These are phyloP conservation scores for Neoarthrinium moseri DNA, from an alignment of 2,329 filamentous ascomycete genomes.

Conservation along the genomic window DNA sequence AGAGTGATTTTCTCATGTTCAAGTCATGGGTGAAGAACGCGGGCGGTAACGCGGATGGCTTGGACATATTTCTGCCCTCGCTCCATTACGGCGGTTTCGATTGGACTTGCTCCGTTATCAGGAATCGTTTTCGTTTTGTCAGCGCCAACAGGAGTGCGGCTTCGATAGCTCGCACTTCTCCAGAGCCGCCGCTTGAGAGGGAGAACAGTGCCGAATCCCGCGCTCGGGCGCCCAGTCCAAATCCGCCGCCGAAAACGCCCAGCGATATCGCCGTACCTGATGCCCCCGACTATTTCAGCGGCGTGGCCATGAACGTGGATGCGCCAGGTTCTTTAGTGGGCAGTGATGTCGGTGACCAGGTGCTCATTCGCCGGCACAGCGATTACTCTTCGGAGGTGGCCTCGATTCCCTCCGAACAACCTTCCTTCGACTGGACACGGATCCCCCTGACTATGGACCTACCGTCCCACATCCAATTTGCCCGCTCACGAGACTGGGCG, in stretches of 20 bases:
- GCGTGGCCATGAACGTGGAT: slow-evolving; percentile 18
- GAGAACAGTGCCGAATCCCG: slow-evolving; percentile 34
- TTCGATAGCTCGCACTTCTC: slow-evolving; percentile 38
- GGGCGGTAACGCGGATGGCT: slow-evolving; percentile 48
- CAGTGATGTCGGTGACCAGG: slow-evolving; percentile 20
- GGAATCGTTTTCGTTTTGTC: slow-evolving; percentile 67
- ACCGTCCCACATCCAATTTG: slow-evolving; percentile 71
- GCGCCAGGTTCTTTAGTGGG: slow-evolving; percentile 14
- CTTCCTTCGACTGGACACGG: slow-evolving; percentile 80
- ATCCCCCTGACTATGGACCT: slow-evolving; percentile 63
- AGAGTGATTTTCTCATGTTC: slow-evolving; percentile 59
- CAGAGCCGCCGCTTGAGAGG: slow-evolving; percentile 33
- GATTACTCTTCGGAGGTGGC: slow-evolving; percentile 20
- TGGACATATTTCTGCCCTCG: slow-evolving; percentile 52
- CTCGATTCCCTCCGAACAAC: slow-evolving; percentile 28
- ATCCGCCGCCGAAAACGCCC: slow-evolving; percentile 29
- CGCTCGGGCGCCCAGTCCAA: slow-evolving; percentile 34
- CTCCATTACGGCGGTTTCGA: slow-evolving; percentile 62
- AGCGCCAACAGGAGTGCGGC: slow-evolving; percentile 49
- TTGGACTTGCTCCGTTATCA: slow-evolving; percentile 71
- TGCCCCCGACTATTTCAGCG: slow-evolving; percentile 27
- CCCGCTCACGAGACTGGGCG: slow-evolving; percentile 71
- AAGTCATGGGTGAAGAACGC: slow-evolving; percentile 66
- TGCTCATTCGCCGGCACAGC: slow-evolving; percentile 16
- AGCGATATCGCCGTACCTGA: slow-evolving; percentile 28